These are phyloP conservation scores for Aphanomyces euteiches DNA, from an alignment of 352 stramenopile genomes.

Conservation along the genomic window DNA sequence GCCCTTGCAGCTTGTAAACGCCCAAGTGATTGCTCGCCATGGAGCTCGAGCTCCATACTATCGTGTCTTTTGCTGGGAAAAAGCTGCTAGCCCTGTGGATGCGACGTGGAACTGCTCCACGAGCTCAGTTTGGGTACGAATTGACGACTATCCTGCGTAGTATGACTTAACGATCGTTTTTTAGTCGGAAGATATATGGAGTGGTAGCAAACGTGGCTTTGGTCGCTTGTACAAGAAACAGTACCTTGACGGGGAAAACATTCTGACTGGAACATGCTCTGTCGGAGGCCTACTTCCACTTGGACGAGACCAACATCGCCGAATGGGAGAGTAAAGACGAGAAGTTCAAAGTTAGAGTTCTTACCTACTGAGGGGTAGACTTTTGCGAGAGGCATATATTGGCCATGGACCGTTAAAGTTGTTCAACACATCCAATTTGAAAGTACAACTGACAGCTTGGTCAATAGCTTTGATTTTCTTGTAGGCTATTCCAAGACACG, in stretches of 20 bases:
- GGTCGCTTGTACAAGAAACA: conserved; percentile 74
- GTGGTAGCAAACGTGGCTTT: conserved; percentile 46
- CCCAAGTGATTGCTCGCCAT: conserved; percentile 80
- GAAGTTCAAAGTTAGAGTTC: not conserved
- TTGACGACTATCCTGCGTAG: conserved; percentile 13
- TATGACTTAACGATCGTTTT: not conserved
- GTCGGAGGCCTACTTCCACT: conserved; percentile 66
- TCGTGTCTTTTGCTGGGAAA: conserved; percentile 76
- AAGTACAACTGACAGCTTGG: conserved; percentile 35
- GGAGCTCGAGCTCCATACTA: conserved; percentile 70
- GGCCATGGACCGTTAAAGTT: conserved; percentile 65
- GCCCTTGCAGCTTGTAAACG: conserved; percentile 63
- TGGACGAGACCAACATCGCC: conserved; percentile 74
- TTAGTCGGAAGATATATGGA: conserved; percentile 67
- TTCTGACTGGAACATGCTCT: conserved; percentile 67
- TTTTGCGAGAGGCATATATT: conserved; percentile 68
- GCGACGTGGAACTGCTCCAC: conserved; percentile 69
- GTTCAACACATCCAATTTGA: conserved; percentile 59
- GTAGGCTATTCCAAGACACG: conserved; percentile 43
- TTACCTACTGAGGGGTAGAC: conserved; percentile 35
- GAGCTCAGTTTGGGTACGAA: conserved; percentile 63
- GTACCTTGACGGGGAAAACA: conserved; percentile 73
- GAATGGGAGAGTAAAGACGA: conserved; percentile 50
- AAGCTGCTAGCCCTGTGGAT: conserved; percentile 66
- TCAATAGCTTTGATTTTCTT: not conserved